Evolutionary conservation across 768 basidiomycete genomes (phyloP).

Genomic region (Suillus discolor): DNA sequence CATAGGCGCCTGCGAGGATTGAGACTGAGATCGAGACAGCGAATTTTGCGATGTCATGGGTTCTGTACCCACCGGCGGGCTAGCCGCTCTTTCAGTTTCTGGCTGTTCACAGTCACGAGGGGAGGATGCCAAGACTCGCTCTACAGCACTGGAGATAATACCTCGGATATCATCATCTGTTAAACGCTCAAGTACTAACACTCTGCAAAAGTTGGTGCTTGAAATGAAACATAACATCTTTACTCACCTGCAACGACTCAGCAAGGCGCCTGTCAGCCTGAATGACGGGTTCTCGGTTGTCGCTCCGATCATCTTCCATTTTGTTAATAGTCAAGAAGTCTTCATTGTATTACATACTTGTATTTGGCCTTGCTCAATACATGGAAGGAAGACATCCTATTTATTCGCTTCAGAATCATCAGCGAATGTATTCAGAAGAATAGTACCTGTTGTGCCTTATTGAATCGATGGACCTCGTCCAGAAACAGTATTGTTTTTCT

Average conservation of each 20-base stretch:
- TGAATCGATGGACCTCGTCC: slow-evolving; percentile 86
- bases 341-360: slow-evolving; percentile 42
- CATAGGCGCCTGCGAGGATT: slow-evolving; percentile 23
- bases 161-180: slow-evolving; percentile 59
- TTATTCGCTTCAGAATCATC: slow-evolving; percentile 17
- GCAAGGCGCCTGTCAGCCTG: slow-evolving; percentile 69
- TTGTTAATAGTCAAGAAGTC: slow-evolving; percentile 7
- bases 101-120: not conserved
- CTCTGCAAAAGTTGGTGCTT: slow-evolving; percentile 45
- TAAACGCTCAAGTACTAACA: slow-evolving; percentile 73
- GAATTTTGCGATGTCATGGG: slow-evolving; percentile 20
- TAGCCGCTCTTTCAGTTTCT: slow-evolving; percentile 1
- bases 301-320: slow-evolving; percentile 66
- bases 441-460: slow-evolving; percentile 64
- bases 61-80: slow-evolving; percentile 10
- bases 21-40: slow-evolving; percentile 14
- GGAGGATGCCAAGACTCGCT: slow-evolving; percentile 30
- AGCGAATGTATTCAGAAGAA: not conserved
- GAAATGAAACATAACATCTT: slow-evolving; percentile 12
- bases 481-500: slow-evolving; percentile 78
- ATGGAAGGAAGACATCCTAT: slow-evolving; percentile 81
- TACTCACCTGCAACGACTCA: slow-evolving; percentile 75
- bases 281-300: slow-evolving; percentile 93
- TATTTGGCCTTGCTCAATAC: slow-evolving; percentile 75
- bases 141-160: slow-evolving; percentile 59